Percentiles rank a stretch among this genome's conserved stretches.
Conservation (phyloP, 345 rosid species). For the Ailanthus altissimus region DNA sequence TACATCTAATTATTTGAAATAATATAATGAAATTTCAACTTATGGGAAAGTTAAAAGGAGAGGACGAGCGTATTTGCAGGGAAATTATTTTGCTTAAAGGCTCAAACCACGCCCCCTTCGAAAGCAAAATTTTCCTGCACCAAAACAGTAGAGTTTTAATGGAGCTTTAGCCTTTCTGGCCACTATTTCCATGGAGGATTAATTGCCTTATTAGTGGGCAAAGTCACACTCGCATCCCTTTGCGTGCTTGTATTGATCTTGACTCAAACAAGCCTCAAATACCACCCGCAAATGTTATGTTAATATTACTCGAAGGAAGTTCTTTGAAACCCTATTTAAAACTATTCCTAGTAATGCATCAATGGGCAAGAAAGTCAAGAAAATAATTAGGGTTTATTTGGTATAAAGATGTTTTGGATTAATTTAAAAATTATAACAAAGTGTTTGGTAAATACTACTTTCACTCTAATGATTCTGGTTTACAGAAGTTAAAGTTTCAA, state of each 20-base stretch:
- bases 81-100: constrained; percentile 7
- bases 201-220: not conserved
- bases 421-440: too few relatives aligned
- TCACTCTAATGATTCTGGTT: too few relatives aligned
- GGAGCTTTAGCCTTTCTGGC: not conserved
- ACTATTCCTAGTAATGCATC: too few relatives aligned
- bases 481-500: too few relatives aligned
- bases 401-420: too few relatives aligned
- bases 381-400: too few relatives aligned
- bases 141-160: not conserved
- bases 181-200: not conserved
- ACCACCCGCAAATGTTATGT: too few relatives aligned
- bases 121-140: not conserved
- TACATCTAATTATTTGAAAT: constrained; percentile 14
- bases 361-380: too few relatives aligned
- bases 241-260: not conserved
- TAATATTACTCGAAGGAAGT: too few relatives aligned
- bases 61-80: constrained; percentile 11
- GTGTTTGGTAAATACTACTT: too few relatives aligned
- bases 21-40: not conserved
- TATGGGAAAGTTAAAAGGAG: not conserved
- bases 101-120: not conserved
- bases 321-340: too few relatives aligned
- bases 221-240: not conserved
- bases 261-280: too few relatives aligned